Conservation (phyloP, 805 yeast genomes). For the Yamadazyma nakazawae region DNA sequence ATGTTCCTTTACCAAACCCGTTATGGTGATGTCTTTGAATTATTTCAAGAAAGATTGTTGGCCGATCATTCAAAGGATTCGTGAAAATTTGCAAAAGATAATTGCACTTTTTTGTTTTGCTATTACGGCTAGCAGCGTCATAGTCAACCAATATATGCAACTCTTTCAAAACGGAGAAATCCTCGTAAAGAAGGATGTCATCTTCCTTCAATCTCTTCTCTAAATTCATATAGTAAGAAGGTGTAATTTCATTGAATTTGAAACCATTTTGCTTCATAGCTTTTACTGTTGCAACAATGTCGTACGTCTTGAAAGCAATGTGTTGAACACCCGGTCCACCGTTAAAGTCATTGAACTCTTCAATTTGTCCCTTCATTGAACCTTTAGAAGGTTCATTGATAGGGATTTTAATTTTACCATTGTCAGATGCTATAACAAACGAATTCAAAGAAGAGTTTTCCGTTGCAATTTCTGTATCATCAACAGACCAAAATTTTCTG, state of each 20-base stretch:
- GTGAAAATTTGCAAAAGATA: slow-evolving; percentile 79
- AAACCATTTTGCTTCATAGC: slow-evolving; percentile 60
- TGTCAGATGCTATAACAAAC: slow-evolving; percentile 69
- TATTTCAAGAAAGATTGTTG: slow-evolving; percentile 77
- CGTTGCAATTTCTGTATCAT: slow-evolving; percentile 71
- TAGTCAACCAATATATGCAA: slow-evolving; percentile 70
- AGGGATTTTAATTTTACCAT: slow-evolving; percentile 71
- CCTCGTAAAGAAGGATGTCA: slow-evolving; percentile 48
- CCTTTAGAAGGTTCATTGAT: slow-evolving; percentile 82
- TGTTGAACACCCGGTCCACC: slow-evolving; percentile 87
- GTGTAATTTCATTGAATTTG: slow-evolving; percentile 62
- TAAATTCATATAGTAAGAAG: slow-evolving; percentile 53
- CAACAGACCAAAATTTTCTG: slow-evolving; percentile 81
- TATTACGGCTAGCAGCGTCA: slow-evolving; percentile 47
- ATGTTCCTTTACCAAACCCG: slow-evolving; percentile 90
- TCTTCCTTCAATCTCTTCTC: slow-evolving; percentile 43
- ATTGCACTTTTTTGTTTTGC: slow-evolving; percentile 39
- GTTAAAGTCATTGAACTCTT: slow-evolving; percentile 72
- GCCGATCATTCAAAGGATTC: slow-evolving; percentile 71
- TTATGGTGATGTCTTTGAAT: slow-evolving; percentile 77
- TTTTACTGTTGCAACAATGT: slow-evolving; percentile 56
- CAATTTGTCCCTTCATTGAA: slow-evolving; percentile 66
- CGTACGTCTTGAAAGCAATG: slow-evolving; percentile 62
- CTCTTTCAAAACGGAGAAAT: slow-evolving; percentile 45
- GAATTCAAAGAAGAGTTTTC: slow-evolving; percentile 67